Evolutionary conservation across 2,329 filamentous ascomycete species (phyloP).

Genomic region (Penicillium sp.): DNA sequence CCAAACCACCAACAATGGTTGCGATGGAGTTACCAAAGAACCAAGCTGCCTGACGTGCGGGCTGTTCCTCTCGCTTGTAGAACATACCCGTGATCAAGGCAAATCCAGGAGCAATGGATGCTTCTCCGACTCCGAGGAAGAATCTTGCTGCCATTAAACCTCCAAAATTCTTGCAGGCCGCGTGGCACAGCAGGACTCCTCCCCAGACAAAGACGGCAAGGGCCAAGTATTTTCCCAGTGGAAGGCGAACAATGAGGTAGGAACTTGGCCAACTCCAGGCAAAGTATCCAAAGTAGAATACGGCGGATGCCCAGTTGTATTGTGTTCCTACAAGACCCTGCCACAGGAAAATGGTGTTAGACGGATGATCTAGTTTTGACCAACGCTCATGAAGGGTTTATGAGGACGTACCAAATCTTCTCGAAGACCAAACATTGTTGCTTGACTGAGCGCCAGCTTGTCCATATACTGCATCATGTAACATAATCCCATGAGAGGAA

Average conservation of each 20-base stretch:
- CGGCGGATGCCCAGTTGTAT: constrained; percentile 30
- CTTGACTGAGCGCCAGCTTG: constrained; percentile 24
- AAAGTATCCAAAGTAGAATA: constrained; percentile 36
- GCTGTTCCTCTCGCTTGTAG: constrained; percentile 32
- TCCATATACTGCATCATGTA: constrained; percentile 30
- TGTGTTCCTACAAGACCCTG: constrained; percentile 25
- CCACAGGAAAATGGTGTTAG: neutral
- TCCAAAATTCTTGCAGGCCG: constrained; percentile 24
- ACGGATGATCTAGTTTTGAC: neutral
- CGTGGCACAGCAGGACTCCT: constrained; percentile 31
- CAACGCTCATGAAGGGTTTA: neutral
- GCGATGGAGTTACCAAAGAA: constrained; percentile 33
- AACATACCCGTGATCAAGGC: constrained; percentile 36
- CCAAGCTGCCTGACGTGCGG: constrained; percentile 32
- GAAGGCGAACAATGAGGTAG: constrained; percentile 33
- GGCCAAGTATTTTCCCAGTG: constrained; percentile 28
- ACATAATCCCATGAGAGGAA: constrained; percentile 20
- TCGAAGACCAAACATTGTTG: constrained; percentile 21
- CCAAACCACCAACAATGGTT: constrained; percentile 26
- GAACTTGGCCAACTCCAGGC: constrained; percentile 39
- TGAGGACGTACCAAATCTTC: constrained; percentile 18
- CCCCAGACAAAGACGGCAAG: constrained; percentile 30
- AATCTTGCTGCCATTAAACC: constrained; percentile 41
- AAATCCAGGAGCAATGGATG: constrained; percentile 31
- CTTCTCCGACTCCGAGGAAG: constrained; percentile 29